Evolutionary conservation across 2,329 filamentous ascomycete species (phyloP), one percentile per base, ranked within the genome.

Genomic region (Fusarium floridanum): DNA sequence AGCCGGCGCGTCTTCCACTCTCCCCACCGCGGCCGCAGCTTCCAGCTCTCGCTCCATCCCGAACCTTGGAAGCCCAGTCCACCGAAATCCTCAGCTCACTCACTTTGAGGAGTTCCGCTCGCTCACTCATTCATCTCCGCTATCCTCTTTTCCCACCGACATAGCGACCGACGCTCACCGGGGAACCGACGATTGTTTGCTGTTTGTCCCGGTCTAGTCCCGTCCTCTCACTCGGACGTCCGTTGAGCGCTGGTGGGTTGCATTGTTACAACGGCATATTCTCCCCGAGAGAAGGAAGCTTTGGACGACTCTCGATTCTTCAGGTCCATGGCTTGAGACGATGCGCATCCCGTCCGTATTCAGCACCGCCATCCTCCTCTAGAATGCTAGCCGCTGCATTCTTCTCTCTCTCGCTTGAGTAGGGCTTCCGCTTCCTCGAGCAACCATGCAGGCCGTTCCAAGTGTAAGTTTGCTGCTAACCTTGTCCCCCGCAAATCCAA

Each of bases 401-500:
- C 79, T 80, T 79, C 79, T 80, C 78, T 81, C 77, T 78, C 78
- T 78, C 80, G 81, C 77, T 80, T 78, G 82, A 83, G 81, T 82
- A 82, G 79, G 81, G 79, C 77, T 79, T 80, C 80, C 80, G 61
- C 67, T 75, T 75, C 81, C 79, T 61, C 73, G 81, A 86, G 82
- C 82, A 82, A 86, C 81, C 79, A 88, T 88, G 87, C 87, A 88
- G 85, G 84, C 87, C 77, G 85, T 88, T 83, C 86, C 87, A 78
- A 86, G 83, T 81, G 85, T 86, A 83, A 83, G 85, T 85, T 80
- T 71, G 67, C 66, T 77, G 72, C 69, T 72, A 70, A 75, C 70
- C 64, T 74, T 68, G 61, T 70, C 61, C 61, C 53, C 71, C 70
- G 66, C 77, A 76, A 74, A 68, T 64, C 64, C 68, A 74, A 69